Base-by-base conservation (phyloP, 2,329 filamentous ascomycete species). In the Alternaria longipes region DNA sequence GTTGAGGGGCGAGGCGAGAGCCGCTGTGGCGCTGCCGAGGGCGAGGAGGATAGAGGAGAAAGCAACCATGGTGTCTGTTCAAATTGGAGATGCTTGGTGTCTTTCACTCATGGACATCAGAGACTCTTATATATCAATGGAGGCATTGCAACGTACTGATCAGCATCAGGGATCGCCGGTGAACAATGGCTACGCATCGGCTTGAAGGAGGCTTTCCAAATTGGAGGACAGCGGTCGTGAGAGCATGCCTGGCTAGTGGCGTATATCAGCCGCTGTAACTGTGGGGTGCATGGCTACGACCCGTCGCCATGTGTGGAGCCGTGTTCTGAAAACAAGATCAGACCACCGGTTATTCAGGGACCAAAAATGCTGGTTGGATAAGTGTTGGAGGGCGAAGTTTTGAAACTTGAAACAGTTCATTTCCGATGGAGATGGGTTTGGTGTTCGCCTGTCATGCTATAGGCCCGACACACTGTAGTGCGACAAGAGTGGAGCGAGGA, bases 31-130 rank as follows among this genome's bases (percentile, higher is more conserved):
- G 54, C 68, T 64, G 57, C 67, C 54, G 45, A 76, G 70, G 56
- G 72, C 72, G 42, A 74, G 61, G 26, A 75, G 38, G 53, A 75
- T 56, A 44, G 71, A 73, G 34, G 72, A 70, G 63, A 76, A 67
- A 36, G 72, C 70, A 60, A 75, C 71, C 74, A 76, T 76, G 40
- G 50, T 54, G 45, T 51, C 40, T 57, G 38, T 50, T 36, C 36
- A 28, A 59, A 53, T 56, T 28, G 24, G 22, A 51, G 59, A 54
- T 64, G 58, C 46, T 65, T 63, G 60, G 54, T 69, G 57, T 20
- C 28, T 36, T 49, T 38, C n/a, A 41, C 47, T 30, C 34, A 3
- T 26, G 57, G 38, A 50, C 50, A 57, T 26, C 12, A 20, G 12
- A 16, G 32, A 26, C 45, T 40, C 46, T 73, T 73, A 69, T 73